These are phyloP conservation scores for Oryza meridionalis DNA, from an alignment of 176 grass and related monocot genomes.

Conservation along the genomic window DNA sequence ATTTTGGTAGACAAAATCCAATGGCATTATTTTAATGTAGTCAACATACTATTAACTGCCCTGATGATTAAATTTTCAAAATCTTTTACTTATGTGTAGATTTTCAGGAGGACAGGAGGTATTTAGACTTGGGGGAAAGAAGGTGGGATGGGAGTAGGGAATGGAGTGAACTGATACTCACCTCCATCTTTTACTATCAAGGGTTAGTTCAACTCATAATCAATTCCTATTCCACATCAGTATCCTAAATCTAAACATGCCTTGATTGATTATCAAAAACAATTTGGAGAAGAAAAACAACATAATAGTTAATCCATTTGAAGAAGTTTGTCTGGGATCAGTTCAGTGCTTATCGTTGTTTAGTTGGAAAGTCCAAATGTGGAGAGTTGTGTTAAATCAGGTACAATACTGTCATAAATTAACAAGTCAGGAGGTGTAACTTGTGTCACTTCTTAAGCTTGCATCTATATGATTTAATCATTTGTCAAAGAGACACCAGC, in stretches of 20 bases:
- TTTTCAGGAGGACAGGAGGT: background rate
- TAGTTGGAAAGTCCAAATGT: background rate
- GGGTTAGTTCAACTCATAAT: background rate
- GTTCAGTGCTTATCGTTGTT: background rate
- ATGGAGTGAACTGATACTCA: background rate
- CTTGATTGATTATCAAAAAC: background rate
- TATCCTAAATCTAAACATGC: background rate
- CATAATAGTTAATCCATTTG: slow-evolving; percentile 4
- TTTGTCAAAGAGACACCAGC: background rate
- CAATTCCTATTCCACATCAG: background rate
- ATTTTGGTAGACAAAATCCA: slow-evolving; percentile 1
- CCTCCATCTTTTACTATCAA: background rate
- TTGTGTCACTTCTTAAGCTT: slow-evolving; percentile 18
- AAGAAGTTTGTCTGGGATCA: slow-evolving; percentile 12
- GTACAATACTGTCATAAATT: slow-evolving; percentile 15
- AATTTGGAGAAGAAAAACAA: background rate
- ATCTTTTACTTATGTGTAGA: background rate
- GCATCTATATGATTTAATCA: slow-evolving; percentile 10
- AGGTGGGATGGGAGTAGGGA: background rate
- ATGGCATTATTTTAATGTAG: background rate
- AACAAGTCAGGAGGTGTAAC: slow-evolving; percentile 17
- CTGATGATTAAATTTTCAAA: background rate
- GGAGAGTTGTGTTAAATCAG: slow-evolving; percentile 1
- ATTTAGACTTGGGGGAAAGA: background rate
- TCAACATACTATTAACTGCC: background rate